Evolutionary conservation across 2,329 filamentous ascomycete genomes (phyloP).

Genomic region (Fusarium marasasianum): DNA sequence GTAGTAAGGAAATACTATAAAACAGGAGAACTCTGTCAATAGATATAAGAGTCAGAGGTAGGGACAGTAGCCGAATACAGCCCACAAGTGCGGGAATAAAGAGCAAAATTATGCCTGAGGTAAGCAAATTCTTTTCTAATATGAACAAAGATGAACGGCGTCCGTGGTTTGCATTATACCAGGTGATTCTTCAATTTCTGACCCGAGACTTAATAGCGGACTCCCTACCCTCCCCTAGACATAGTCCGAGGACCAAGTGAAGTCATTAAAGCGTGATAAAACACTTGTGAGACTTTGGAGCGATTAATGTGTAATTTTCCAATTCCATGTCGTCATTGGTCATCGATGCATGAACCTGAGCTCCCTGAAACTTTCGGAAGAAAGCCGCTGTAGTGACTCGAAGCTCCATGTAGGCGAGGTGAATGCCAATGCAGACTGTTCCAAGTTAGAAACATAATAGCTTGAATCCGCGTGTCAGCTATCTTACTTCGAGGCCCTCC

Average conservation of each 20-base stretch:
- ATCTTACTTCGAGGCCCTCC: not conserved
- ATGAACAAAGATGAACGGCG: too few relatives aligned
- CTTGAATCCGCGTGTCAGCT: fast-evolving
- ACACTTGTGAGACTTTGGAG: not conserved
- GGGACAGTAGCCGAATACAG: too few relatives aligned
- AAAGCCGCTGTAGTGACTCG: not conserved
- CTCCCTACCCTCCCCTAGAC: not conserved
- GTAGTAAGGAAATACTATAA: too few relatives aligned
- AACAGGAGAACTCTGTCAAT: too few relatives aligned
- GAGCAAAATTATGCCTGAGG: too few relatives aligned
- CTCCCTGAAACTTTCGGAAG: not conserved
- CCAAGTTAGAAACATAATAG: fast-evolving
- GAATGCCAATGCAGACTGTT: not conserved
- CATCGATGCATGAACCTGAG: not conserved
- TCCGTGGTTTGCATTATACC: too few relatives aligned
- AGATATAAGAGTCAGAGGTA: too few relatives aligned
- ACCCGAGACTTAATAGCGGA: fast-evolving
- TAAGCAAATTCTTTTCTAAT: too few relatives aligned
- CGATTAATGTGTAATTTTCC: not conserved
- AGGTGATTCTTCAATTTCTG: too few relatives aligned
- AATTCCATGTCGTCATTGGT: not conserved
- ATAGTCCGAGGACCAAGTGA: fast-evolving
- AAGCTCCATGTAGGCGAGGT: constrained; percentile 3
- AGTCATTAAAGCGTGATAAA: not conserved
- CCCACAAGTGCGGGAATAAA: too few relatives aligned